These are phyloP conservation scores for Amanita thiersii DNA, from an alignment of 768 basidiomycete genomes.

Conservation along the genomic window DNA sequence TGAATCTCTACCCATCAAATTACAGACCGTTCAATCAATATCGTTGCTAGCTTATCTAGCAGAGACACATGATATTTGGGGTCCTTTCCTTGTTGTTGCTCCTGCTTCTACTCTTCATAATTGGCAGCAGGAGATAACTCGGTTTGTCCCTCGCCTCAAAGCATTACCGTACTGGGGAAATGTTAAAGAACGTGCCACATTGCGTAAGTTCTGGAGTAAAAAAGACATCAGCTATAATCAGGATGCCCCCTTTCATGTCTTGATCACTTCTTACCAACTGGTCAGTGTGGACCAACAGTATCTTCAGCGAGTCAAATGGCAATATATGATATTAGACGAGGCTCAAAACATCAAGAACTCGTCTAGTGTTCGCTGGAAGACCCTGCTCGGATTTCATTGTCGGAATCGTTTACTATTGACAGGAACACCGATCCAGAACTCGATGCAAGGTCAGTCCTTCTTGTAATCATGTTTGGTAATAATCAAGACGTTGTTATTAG, in stretches of 20 bases:
- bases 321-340: slow-evolving; percentile 99
- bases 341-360: slow-evolving; percentile 99
- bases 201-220: slow-evolving; percentile 97
- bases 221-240: slow-evolving; percentile 94
- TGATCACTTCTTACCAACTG: slow-evolving; percentile 96
- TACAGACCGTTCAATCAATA: slow-evolving; percentile 93
- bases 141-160: slow-evolving; percentile 90
- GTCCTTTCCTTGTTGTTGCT: slow-evolving; percentile 96
- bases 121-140: slow-evolving; percentile 97
- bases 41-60: slow-evolving; percentile 93
- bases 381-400: slow-evolving; percentile 90
- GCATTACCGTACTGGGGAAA: slow-evolving; percentile 98
- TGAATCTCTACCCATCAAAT: slow-evolving; percentile 1
- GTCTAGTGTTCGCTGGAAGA: slow-evolving; percentile 94
- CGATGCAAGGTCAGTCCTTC: slow-evolving; percentile 80
- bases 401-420: slow-evolving; percentile 92
- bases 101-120: slow-evolving; percentile 97
- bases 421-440: slow-evolving; percentile 98
- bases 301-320: slow-evolving; percentile 97
- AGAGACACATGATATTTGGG: slow-evolving; percentile 98
- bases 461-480: slow-evolving; percentile 6
- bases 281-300: slow-evolving; percentile 97
- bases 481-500: slow-evolving; percentile 28
- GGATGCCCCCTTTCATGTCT: slow-evolving; percentile 92
- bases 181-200: slow-evolving; percentile 88